Conservation (phyloP, 2,329 filamentous ascomycete genomes). For the Thielaviopsis euricoi region DNA sequence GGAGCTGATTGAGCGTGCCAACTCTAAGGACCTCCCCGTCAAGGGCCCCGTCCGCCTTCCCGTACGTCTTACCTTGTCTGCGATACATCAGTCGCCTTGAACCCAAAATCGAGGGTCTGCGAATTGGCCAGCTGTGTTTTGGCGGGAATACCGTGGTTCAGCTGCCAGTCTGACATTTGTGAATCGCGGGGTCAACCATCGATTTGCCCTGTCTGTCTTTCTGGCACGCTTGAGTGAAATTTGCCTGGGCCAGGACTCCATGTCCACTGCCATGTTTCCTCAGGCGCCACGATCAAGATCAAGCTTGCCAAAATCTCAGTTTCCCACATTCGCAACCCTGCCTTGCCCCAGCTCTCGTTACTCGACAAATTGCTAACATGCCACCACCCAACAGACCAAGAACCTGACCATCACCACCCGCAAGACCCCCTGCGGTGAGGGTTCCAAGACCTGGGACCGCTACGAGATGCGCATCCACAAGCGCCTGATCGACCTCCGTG, state of each 20-base stretch:
- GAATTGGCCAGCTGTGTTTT: neutral
- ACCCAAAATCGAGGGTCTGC: neutral
- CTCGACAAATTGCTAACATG: neutral
- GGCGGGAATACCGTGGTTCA: no score
- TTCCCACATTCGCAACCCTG: no score
- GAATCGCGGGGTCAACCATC: neutral
- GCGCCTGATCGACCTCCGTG: constrained; percentile 93
- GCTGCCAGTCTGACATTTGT: neutral
- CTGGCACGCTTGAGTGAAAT: neutral
- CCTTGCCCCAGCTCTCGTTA: neutral
- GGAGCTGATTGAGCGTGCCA: constrained; percentile 96
- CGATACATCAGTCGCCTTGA: neutral
- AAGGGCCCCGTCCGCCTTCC: constrained; percentile 90
- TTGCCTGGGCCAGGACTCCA: neutral
- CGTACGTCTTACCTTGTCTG: constrained; percentile 1
- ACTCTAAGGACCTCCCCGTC: constrained; percentile 94
- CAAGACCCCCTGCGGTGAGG: constrained; percentile 99
- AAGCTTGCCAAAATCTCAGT: no score
- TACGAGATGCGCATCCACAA: constrained; percentile 99
- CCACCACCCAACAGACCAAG: constrained; percentile 56
- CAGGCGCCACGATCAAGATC: neutral
- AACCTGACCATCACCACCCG: constrained; percentile 91
- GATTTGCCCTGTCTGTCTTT: neutral
- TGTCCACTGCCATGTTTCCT: neutral
- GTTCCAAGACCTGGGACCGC: constrained; percentile 98